These are phyloP conservation scores for Malus hybrid DNA, from an alignment of 331 rosid species.

Conservation along the genomic window DNA sequence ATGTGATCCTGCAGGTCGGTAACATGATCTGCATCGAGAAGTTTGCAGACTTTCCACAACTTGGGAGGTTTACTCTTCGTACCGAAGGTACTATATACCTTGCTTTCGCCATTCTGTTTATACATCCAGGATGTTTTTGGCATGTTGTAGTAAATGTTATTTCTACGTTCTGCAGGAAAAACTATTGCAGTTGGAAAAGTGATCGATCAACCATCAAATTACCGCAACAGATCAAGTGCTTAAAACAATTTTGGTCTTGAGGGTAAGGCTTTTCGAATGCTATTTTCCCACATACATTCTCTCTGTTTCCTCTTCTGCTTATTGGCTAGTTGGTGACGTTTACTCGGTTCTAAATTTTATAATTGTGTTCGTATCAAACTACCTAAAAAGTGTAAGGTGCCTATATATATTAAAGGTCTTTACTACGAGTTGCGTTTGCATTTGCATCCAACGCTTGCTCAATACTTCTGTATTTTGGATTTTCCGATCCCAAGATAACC, in stretches of 20 bases:
- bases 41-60: conserved; percentile 73
- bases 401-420: too few species aligned
- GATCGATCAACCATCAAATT: conserved; percentile 27
- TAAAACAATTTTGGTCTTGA: conserved; percentile 52
- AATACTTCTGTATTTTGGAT: not conserved
- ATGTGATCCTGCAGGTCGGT: conserved; percentile 43
- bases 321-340: not conserved
- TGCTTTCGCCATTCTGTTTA: not conserved
- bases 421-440: not conserved
- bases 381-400: not conserved
- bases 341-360: not conserved
- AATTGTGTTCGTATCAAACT: not conserved
- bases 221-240: conserved; percentile 10
- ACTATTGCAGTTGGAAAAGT: conserved; percentile 93
- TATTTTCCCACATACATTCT: not conserved
- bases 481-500: not conserved
- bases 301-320: not conserved
- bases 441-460: not conserved
- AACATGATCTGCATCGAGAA: conserved; percentile 68
- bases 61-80: conserved; percentile 97
- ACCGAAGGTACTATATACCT: conserved; percentile 58
- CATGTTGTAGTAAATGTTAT: conserved; percentile 3
- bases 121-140: not conserved
- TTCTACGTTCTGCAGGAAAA: conserved; percentile 48
- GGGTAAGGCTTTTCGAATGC: conserved; percentile 37